A percentile compares a stretch with the other conserved stretches of the same genome.
Evolutionary conservation across 2,329 filamentous ascomycete genomes (phyloP).

Genomic region (Hymenoscyphus albidus): DNA sequence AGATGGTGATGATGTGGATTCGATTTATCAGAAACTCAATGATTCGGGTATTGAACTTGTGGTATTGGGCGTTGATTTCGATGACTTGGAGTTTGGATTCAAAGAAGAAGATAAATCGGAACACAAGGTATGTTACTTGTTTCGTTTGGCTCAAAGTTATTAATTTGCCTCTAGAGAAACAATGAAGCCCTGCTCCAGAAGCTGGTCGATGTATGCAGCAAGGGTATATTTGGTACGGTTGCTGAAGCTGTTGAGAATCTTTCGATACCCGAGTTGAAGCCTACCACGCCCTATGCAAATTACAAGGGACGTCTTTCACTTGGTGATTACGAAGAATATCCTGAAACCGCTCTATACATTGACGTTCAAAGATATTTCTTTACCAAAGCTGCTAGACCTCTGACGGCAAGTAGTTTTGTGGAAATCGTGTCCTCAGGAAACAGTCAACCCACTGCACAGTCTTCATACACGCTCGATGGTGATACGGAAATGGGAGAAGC

Average conservation of each 20-base stretch:
- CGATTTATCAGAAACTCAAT: constrained; percentile 71
- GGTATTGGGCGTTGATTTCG: constrained; percentile 89
- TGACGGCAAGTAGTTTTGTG: constrained; percentile 75
- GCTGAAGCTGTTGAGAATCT: constrained; percentile 81
- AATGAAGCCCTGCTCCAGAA: constrained; percentile 68
- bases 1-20: constrained; percentile 25
- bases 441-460: constrained; percentile 48
- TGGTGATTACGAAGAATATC: constrained; percentile 68
- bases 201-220: constrained; percentile 62
- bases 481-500: constrained; percentile 42
- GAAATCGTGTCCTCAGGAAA: constrained; percentile 34
- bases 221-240: constrained; percentile 77
- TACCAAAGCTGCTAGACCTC: constrained; percentile 71
- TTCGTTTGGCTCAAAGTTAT: constrained; percentile 20
- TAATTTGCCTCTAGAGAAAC: constrained; percentile 42
- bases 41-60: constrained; percentile 72
- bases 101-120: constrained; percentile 83
- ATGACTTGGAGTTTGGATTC: constrained; percentile 82
- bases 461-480: constrained; percentile 44
- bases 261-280: constrained; percentile 71
- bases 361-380: constrained; percentile 88
- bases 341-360: constrained; percentile 70
- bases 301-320: constrained; percentile 79
- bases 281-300: constrained; percentile 67
- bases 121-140: constrained; percentile 53